Evolutionary conservation across 2,329 filamentous ascomycete species (phyloP).

Genomic region (Pestalotiopsis sp.): DNA sequence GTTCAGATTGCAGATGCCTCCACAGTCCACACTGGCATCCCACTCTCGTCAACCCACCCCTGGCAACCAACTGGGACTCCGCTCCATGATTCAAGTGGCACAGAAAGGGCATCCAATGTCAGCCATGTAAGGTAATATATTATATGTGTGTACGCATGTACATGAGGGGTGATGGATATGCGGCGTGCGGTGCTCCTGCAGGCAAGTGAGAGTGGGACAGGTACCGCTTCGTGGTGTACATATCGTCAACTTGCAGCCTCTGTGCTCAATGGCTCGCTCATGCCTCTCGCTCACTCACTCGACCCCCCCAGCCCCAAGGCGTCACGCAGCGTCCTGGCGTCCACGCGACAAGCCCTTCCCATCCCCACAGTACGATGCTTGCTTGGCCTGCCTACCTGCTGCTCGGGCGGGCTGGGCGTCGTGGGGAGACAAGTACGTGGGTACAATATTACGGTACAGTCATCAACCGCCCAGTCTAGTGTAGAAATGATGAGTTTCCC

Average conservation of each 20-base stretch:
- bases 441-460: neutral
- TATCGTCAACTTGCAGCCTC: neutral
- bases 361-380: conserved; percentile 12
- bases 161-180: neutral
- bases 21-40: conserved; percentile 3
- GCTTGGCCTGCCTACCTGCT: neutral
- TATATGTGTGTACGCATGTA: neutral
- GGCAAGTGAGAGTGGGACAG: neutral
- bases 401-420: neutral
- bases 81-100: neutral
- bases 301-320: neutral
- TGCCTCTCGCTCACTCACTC: too few species aligned
- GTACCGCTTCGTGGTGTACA: neutral
- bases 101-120: neutral
- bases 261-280: neutral
- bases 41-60: neutral
- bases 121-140: neutral
- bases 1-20: conserved; percentile 3
- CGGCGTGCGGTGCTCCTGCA: neutral
- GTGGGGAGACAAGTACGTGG: neutral
- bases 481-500: neutral
- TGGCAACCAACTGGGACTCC: neutral
- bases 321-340: neutral
- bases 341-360: conserved; percentile 6
- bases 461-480: too few species aligned